Base-by-base conservation (phyloP, 768 basidiomycete species). In the Hortiboletus flavorubellus region DNA sequence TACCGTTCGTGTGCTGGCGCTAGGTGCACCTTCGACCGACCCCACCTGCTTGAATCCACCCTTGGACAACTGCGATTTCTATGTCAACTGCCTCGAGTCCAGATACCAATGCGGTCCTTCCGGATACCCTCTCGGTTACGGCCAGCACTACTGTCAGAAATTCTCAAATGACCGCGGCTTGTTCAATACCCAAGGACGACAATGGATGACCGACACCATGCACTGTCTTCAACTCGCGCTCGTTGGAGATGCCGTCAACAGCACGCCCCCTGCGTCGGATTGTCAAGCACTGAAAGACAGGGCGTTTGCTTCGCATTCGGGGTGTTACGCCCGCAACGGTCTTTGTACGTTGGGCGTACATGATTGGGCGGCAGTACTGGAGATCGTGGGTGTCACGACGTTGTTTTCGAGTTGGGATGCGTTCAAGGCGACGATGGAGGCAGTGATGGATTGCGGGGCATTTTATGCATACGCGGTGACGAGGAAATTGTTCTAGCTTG, bases 201-300 rank as follows among this genome's bases (percentile, higher is more conserved):
- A 58, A 38, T 80, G 78, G 79, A 73, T 80, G 71, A 35, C 74
- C 35, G 63, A 69, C 34, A 76, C 75, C 15, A 78, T 80, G 78
- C 72, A 72, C 46, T 80, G 79, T 53, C 70, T 80, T 8, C 78
- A 80, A 54, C 57, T 54, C 0, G 72, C 69, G 3, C 70, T 80
- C 21, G 73, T 80, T 2, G 69, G 69, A 2, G 73, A 76, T 21
- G 61, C 65, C 6, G 51, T 66, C 10, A 63, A 69, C n/a, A 55
- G 58, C 1, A 53, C 59, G 1, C 59, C 62, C 4, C 55, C 60
- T 21, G 42, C 41, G 9, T 21, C 10, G 15, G 33, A 70, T 3
- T 80, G 78, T 43, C 39, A 59, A 3, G 70, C 61, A 15, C 61
- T 80, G 21, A 62, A 72, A 35, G 57, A 70, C 41, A 65, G 65